Percentiles rank a stretch among this genome's conserved stretches.
These are phyloP conservation scores for Angomonas deanei DNA, from an alignment of 208 protist genomes.

Conservation along the genomic window DNA sequence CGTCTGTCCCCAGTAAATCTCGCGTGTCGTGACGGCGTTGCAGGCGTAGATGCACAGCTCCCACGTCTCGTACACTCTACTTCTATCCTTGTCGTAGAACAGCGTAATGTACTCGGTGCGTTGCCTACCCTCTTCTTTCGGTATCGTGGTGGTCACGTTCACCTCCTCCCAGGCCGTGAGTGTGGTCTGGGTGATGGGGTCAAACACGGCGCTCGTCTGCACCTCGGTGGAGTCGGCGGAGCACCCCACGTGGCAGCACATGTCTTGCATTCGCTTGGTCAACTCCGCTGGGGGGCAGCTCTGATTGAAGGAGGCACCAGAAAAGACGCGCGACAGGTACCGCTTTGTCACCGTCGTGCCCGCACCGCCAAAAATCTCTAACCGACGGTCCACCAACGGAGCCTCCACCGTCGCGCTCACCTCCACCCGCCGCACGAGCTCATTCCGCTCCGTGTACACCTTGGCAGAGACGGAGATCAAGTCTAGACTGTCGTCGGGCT, in stretches of 20 bases:
- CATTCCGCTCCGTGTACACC: constrained; percentile 57
- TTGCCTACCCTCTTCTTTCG: constrained; percentile 27
- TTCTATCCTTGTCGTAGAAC: constrained; percentile 67
- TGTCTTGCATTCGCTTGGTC: constrained; percentile 56
- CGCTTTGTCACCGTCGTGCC: constrained; percentile 58
- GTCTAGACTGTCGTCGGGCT: not conserved
- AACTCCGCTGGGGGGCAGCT: constrained; percentile 19
- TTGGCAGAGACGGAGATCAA: constrained; percentile 26
- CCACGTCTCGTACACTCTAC: constrained; percentile 77
- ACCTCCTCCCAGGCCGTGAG: constrained; percentile 84
- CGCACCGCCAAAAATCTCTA: constrained; percentile 69
- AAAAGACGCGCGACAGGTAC: constrained; percentile 62
- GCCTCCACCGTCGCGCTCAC: constrained; percentile 48
- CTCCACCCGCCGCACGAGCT: constrained; percentile 60
- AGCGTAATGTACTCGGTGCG: constrained; percentile 79
- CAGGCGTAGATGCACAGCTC: constrained; percentile 82
- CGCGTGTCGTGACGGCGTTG: constrained; percentile 54
- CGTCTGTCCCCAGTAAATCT: constrained; percentile 80
- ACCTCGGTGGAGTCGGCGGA: constrained; percentile 40
- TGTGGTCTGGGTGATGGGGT: constrained; percentile 81
- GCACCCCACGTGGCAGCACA: constrained; percentile 51
- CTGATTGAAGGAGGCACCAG: constrained; percentile 41
- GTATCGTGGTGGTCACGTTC: constrained; percentile 49
- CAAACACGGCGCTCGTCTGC: constrained; percentile 63
- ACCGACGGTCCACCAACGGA: constrained; percentile 76